Conservation (phyloP, 2,329 filamentous ascomycete species). For the Colletotrichum sidae region DNA sequence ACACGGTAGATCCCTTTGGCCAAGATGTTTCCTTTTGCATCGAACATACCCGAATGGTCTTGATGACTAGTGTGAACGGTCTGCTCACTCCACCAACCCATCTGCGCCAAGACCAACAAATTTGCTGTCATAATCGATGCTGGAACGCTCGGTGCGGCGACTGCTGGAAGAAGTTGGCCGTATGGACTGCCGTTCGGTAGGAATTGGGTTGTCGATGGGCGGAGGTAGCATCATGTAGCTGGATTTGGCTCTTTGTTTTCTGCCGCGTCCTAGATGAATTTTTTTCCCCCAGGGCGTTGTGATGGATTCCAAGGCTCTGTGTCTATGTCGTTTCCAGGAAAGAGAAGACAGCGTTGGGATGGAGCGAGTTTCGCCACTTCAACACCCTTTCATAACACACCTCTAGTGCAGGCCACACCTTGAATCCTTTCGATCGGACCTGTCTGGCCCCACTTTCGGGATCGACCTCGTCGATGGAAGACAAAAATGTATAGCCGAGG, state of each 20-base stretch:
- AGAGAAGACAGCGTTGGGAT: background rate
- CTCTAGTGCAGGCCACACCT: constrained; percentile 24
- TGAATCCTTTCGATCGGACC: constrained; percentile 34
- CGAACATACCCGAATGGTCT: too few relatives aligned
- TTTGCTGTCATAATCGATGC: constrained; percentile 4
- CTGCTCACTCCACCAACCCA: background rate
- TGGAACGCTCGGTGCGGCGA: constrained; percentile 19
- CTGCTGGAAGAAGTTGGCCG: background rate
- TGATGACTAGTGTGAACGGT: too few relatives aligned
- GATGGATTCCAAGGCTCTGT: background rate
- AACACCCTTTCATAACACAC: constrained; percentile 28
- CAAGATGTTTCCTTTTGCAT: background rate
- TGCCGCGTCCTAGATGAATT: background rate
- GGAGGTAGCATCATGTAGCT: background rate
- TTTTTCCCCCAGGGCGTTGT: background rate
- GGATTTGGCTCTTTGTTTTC: background rate
- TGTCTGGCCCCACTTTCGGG: constrained; percentile 38
- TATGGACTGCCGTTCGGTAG: constrained; percentile 4
- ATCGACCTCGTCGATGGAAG: constrained; percentile 27
- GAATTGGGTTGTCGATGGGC: constrained; percentile 6
- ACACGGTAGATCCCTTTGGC: constrained; percentile 68
- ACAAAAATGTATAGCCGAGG: constrained; percentile 38
- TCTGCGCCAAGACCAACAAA: background rate
- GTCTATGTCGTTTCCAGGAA: background rate
- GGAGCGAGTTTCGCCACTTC: constrained; percentile 3